Evolutionary conservation across 306 rosid genomes (phyloP).

Genomic region (Calophaca sinica): DNA sequence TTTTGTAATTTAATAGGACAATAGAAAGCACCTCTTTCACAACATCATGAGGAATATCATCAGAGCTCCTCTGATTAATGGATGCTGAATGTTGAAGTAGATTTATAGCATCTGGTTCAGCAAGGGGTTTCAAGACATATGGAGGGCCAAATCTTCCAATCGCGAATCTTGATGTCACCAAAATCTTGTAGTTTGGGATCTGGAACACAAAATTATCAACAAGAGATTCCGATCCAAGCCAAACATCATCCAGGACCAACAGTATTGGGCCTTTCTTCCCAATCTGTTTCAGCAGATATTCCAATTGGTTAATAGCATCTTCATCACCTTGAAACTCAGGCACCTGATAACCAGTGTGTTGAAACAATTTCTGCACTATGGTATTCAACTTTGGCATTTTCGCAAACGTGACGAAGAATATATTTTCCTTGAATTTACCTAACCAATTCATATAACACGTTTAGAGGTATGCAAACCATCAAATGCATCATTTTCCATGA

Average conservation of each 20-base stretch:
- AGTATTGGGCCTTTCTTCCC: slow-evolving; percentile 41
- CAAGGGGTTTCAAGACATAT: slow-evolving; percentile 48
- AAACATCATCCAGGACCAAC: slow-evolving; percentile 71
- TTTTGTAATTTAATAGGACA: not conserved
- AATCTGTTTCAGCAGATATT: slow-evolving; percentile 43
- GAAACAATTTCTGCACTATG: slow-evolving; percentile 53
- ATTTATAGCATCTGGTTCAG: slow-evolving; percentile 49
- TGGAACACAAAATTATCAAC: slow-evolving; percentile 53
- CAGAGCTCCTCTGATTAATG: slow-evolving; percentile 37
- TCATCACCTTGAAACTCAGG: slow-evolving; percentile 52
- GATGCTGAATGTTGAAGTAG: slow-evolving; percentile 59
- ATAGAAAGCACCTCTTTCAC: slow-evolving; percentile 54
- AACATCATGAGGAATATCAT: slow-evolving; percentile 43
- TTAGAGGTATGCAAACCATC: slow-evolving; percentile 31
- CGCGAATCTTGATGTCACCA: slow-evolving; percentile 67
- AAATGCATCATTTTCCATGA: not conserved
- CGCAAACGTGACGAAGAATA: slow-evolving; percentile 55
- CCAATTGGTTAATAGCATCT: slow-evolving; percentile 42
- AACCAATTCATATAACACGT: slow-evolving; percentile 6
- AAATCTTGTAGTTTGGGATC: slow-evolving; percentile 55
- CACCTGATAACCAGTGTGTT: slow-evolving; percentile 34
- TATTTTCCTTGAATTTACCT: slow-evolving; percentile 60
- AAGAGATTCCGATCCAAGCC: slow-evolving; percentile 54
- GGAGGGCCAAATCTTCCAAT: slow-evolving; percentile 48
- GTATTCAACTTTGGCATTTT: slow-evolving; percentile 50